Base-by-base conservation (phyloP, 495 filamentous ascomycete species). In the Daldinia caldariorum region DNA sequence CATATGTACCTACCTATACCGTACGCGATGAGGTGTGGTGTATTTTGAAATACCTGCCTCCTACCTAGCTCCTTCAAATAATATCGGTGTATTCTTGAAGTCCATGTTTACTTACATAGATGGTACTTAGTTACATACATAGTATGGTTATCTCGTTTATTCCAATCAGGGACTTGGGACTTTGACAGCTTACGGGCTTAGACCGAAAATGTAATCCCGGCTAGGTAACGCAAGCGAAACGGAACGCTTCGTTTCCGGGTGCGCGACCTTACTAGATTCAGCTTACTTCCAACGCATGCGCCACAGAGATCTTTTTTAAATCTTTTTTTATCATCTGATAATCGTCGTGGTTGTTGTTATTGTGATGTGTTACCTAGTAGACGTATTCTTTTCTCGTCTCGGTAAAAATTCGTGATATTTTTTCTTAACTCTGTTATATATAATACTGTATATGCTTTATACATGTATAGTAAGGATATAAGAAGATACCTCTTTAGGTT, bases 201-300 rank as follows among this genome's bases (percentile, higher is more conserved):
- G 67, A 66, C 59, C 63, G 58, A 67, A 54, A 55, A 55, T 50
- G 41, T 26, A 38, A 54, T 63, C 37, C 59, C 51, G 53, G 62
- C 3, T 16, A 43, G n/a, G n/a, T n/a, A n/a, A n/a, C 37, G 32
- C 54, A 69, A 65, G 61, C 66, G 66, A 69, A 50, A 47, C 70
- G 70, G 70, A 58, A 35, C 59, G 14, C 50, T 64, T 64, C 22
- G 55, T 66, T 73, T 50, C 66, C 66, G 70, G 66, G 58, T n/a
- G n/a, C 45, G 43, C 34, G 56, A 68, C 22, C n/a, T 64, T 49
- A 22, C 67, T 38, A 10, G 12, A 58, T 58, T 29, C 43, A 43
- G 41, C 49, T 1, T 31, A 14, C 22, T 53, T 53, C 49, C 49
- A 32, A 32, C n/a, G 26, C 49, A 32, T 53, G 49, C 49, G 49